A percentile compares a stretch with the other conserved stretches of the same genome.
These are phyloP conservation scores for Onygenales sp. DNA, from an alignment of 2,329 filamentous ascomycete species.

Conservation along the genomic window DNA sequence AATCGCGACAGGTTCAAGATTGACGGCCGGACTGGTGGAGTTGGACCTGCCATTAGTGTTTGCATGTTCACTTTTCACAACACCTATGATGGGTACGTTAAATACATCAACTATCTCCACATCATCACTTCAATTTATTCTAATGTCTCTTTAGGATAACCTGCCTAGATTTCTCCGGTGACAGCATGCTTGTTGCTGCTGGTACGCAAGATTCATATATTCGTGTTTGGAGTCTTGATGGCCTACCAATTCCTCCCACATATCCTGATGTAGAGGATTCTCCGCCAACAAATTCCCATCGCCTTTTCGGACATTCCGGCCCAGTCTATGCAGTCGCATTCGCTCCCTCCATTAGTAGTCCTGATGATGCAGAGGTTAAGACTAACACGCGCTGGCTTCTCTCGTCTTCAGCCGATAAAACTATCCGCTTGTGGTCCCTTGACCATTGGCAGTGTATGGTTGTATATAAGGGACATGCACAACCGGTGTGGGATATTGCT, in stretches of 20 bases:
- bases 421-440: slow-evolving; percentile 84
- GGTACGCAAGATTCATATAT: slow-evolving; percentile 94
- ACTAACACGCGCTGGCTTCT: slow-evolving; percentile 67
- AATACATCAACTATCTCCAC: background rate
- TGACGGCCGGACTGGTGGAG: slow-evolving; percentile 70
- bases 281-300: slow-evolving; percentile 61
- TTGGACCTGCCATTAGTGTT: slow-evolving; percentile 73
- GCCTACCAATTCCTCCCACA: slow-evolving; percentile 64
- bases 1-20: slow-evolving; percentile 87
- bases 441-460: slow-evolving; percentile 89
- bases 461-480: slow-evolving; percentile 86
- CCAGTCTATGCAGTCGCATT: slow-evolving; percentile 87
- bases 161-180: slow-evolving; percentile 92
- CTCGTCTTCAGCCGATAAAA: slow-evolving; percentile 78
- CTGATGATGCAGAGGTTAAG: slow-evolving; percentile 41
- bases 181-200: slow-evolving; percentile 74
- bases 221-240: slow-evolving; percentile 84
- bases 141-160: slow-evolving; percentile 52
- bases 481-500: slow-evolving; percentile 75
- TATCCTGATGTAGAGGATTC: slow-evolving; percentile 50
- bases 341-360: slow-evolving; percentile 55
- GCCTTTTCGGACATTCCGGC: slow-evolving; percentile 76
- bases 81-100: slow-evolving; percentile 69
- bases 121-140: slow-evolving; percentile 7
- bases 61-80: slow-evolving; percentile 99